Evolutionary conservation across 129 eudicot species (phyloP), one percentile per base, ranked within the genome.

Genomic region (Sambucus nigra): DNA sequence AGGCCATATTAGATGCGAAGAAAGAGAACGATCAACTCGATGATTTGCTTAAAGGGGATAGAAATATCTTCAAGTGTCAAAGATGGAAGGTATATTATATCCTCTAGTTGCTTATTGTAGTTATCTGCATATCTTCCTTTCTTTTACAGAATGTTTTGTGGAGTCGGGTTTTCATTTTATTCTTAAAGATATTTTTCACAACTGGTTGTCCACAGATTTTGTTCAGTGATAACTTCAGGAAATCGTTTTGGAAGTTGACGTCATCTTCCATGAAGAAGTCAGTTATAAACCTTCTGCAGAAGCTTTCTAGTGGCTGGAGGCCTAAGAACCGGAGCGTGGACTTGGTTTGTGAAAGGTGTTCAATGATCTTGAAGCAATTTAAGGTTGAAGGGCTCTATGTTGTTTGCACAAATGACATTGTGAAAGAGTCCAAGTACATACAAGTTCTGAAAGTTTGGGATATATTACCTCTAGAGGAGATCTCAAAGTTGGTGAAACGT

Each of bases 391-490:
- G 74, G 19, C 64, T 51, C 7, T 87, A 76, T 65, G 51, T 87
- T 53, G 62, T 87, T 54, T 80, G 94, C 72, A 61, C 94, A 14
- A 57, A 42, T 51, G 96, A 87, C 55, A 69, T 83, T 22, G 38
- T 60, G 28, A 83, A 87, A 62, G 89, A 77, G 14, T 24, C 35
- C 0, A 27, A 32, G 12, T 77, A 83, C 49, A 25, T 40, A 1
- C 94, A 87, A 52, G 84, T 80, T 33, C 38, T 87, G 49, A 87
- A 87, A 66, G 76, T 83, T 22, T 87, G 96, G 96, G 94, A 87
- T 68, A 26, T 87, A 9, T 66, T 87, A 55, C 77, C 81, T 6
- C 46, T 77, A 32, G 82, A 65, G 53, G 89, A 77, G 65, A 70
- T 80, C 16, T 49, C 86, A 3, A 80, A 77, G 61, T 66, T 83